These are phyloP conservation scores for Neodidymelliopsis sp. DNA, from an alignment of 2,329 filamentous ascomycete species.

Conservation along the genomic window DNA sequence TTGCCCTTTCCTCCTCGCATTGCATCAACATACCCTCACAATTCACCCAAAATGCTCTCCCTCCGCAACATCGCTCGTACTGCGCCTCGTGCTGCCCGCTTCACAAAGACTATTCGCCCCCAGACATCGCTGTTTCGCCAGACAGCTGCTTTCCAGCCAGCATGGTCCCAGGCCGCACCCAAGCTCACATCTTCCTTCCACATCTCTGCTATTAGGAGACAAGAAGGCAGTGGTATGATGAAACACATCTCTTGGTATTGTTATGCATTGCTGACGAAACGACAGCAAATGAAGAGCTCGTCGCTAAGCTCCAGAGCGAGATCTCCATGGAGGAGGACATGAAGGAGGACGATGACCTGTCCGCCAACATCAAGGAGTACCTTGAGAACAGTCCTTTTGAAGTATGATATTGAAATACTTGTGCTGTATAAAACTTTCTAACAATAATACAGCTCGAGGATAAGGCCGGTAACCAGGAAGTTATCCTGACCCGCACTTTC, in stretches of 20 bases:
- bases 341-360: constrained; percentile 74
- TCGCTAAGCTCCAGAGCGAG: constrained; percentile 75
- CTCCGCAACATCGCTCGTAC: constrained; percentile 55
- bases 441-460: constrained; percentile 70
- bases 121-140: constrained; percentile 46
- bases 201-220: constrained; percentile 49
- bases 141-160: constrained; percentile 42
- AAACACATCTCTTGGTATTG: constrained; percentile 1
- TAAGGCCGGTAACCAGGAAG: constrained; percentile 83
- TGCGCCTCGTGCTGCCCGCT: constrained; percentile 53
- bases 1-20: constrained; percentile 4
- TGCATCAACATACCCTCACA: constrained; percentile 15
- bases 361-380: constrained; percentile 84
- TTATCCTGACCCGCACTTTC: constrained; percentile 81
- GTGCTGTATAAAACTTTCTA: too few relatives aligned
- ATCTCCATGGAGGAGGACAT: constrained; percentile 76
- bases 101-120: constrained; percentile 49
- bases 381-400: constrained; percentile 85
- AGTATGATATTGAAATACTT: constrained; percentile 53
- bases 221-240: constrained; percentile 40
- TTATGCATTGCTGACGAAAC: constrained; percentile 19
- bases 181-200: constrained; percentile 53
- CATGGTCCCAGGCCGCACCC: constrained; percentile 42
- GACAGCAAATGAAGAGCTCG: constrained; percentile 75
- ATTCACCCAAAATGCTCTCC: constrained; percentile 51